Percentiles rank a stretch among this genome's conserved stretches.
These are phyloP conservation scores for Pestalotiopsis sp. DNA, from an alignment of 2,329 filamentous ascomycete species.

Conservation along the genomic window DNA sequence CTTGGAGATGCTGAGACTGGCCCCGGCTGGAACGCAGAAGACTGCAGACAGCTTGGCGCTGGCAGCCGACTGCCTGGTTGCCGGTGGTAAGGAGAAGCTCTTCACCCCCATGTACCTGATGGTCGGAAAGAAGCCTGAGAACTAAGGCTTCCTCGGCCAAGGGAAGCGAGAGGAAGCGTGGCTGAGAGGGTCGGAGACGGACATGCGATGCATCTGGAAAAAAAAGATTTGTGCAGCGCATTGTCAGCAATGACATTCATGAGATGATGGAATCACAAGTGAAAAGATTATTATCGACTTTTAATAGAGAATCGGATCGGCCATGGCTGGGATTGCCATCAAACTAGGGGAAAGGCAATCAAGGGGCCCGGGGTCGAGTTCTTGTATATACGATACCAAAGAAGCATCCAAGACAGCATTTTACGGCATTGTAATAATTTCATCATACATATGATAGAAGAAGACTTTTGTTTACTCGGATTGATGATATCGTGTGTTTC, in stretches of 20 bases:
- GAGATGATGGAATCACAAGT: slow-evolving; percentile 6
- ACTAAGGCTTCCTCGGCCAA: slow-evolving; percentile 25
- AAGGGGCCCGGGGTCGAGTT: not conserved
- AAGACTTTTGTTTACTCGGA: not conserved
- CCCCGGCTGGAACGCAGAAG: slow-evolving; percentile 85
- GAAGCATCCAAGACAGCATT: not conserved
- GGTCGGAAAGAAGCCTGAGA: slow-evolving; percentile 79
- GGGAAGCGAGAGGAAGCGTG: not conserved
- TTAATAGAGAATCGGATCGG: slow-evolving; percentile 4
- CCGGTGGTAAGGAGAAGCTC: slow-evolving; percentile 83
- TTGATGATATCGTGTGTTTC: not conserved
- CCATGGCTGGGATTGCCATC: not conserved
- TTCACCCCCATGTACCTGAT: slow-evolving; percentile 99
- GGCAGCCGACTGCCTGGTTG: slow-evolving; percentile 82
- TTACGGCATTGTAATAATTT: not conserved
- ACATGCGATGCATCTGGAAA: not conserved
- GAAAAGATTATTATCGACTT: not conserved
- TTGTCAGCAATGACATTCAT: slow-evolving; percentile 7
- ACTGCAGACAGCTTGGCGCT: slow-evolving; percentile 86
- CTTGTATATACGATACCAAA: slow-evolving; percentile 7
- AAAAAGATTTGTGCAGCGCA: not conserved
- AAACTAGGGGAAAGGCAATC: not conserved
- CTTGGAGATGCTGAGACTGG: slow-evolving; percentile 73
- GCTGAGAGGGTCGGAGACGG: too few relatives aligned
- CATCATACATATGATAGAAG: not conserved